phyloP scores from a whole-genome alignment of 163 green algal genomes.

The Chloromonas sp. region DNA sequence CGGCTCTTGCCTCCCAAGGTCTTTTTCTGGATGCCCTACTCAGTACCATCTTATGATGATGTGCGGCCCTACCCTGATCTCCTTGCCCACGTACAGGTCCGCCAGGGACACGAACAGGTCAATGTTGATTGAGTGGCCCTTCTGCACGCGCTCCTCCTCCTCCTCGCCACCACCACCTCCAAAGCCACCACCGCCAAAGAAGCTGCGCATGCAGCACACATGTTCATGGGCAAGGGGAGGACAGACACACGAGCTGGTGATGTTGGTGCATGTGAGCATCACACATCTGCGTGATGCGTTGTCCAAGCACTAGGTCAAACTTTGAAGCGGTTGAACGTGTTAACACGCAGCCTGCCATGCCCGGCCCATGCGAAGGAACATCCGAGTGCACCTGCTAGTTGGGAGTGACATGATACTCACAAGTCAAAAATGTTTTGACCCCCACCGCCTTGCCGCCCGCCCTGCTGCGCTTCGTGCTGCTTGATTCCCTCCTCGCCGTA shows the following conservation, averaged over 20 bases:
- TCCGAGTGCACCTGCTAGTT: too few relatives aligned
- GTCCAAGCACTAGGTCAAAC: too few relatives aligned
- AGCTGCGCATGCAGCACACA: conserved; percentile 31
- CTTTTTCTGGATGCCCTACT: too few relatives aligned
- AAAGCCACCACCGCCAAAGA: conserved; percentile 58
- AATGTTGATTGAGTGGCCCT: conserved; percentile 81
- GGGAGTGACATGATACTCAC: conserved; percentile 15
- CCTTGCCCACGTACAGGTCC: conserved; percentile 88
- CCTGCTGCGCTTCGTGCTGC: conserved; percentile 63
- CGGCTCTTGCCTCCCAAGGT: too few relatives aligned
- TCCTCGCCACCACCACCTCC: conserved; percentile 37
- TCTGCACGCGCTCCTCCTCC: conserved; percentile 83
- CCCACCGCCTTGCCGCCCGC: conserved; percentile 51
- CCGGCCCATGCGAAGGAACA: too few relatives aligned
- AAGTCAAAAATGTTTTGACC: conserved; percentile 73
- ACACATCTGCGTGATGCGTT: too few relatives aligned
- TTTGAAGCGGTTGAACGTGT: too few relatives aligned
- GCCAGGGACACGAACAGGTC: conserved; percentile 81
- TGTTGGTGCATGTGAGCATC: too few relatives aligned
- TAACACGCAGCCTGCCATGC: too few relatives aligned
- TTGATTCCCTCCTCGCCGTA: conserved; percentile 92
- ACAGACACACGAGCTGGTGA: too few relatives aligned
- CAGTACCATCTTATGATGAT: too few relatives aligned
- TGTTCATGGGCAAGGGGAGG: conserved; percentile 3
- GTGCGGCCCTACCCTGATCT: conserved; percentile 48